These are phyloP conservation scores for Aspergillus pseudotamarii DNA, from an alignment of 2,329 filamentous ascomycete species.

Conservation along the genomic window DNA sequence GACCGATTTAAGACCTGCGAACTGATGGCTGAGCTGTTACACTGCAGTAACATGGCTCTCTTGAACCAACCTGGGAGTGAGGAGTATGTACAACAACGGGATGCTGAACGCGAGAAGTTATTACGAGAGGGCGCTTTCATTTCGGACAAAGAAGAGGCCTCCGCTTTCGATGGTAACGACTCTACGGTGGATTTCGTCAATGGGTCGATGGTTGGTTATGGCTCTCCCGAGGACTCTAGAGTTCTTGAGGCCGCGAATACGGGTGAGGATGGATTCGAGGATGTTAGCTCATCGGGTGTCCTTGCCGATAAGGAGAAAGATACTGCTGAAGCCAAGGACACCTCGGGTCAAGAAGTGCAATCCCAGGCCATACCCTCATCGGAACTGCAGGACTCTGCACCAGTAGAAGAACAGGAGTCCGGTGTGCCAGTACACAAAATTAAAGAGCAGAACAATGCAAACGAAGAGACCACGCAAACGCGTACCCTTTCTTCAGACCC, in stretches of 20 bases:
- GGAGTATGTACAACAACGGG: conserved; percentile 76
- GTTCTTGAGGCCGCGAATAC: conserved; percentile 77
- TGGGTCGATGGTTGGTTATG: conserved; percentile 44
- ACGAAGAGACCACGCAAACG: conserved; percentile 22
- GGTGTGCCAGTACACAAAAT: background rate
- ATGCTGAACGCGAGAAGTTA: conserved; percentile 78
- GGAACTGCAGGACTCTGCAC: conserved; percentile 11
- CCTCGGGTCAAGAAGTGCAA: conserved; percentile 28
- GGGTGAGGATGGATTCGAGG: conserved; percentile 90
- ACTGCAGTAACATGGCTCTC: conserved; percentile 98
- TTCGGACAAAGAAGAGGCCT: conserved; percentile 48
- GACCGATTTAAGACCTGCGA: conserved; percentile 99
- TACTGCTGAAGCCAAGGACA: conserved; percentile 58
- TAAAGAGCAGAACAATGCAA: background rate
- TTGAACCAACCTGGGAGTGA: conserved; percentile 91
- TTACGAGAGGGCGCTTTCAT: conserved; percentile 74
- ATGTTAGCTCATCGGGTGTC: conserved; percentile 72
- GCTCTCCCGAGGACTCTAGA: conserved; percentile 67
- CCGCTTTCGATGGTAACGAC: conserved; percentile 60
- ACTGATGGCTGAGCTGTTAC: conserved; percentile 93
- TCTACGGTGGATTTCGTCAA: conserved; percentile 48
- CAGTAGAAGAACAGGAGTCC: conserved; percentile 1
- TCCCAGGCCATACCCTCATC: conserved; percentile 25
- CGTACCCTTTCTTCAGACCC: conserved; percentile 33
- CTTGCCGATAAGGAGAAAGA: conserved; percentile 73